These are phyloP conservation scores for Herpetomonas samuelpessoai DNA, from an alignment of 208 protist genomes.

Conservation along the genomic window DNA sequence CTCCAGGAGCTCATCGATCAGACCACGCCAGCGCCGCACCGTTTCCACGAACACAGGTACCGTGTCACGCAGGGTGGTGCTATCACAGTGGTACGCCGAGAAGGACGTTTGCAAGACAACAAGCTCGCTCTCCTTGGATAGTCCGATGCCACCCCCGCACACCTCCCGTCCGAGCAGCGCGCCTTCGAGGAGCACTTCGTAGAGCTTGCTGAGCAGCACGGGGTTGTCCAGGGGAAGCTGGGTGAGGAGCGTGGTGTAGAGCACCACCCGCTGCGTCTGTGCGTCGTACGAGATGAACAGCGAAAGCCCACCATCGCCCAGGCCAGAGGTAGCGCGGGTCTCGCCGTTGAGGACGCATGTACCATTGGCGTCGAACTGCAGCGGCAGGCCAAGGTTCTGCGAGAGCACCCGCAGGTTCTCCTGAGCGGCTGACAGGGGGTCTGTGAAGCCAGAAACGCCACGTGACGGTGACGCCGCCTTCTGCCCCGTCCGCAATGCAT, in stretches of 20 bases:
- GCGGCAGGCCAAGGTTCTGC: constrained; percentile 35
- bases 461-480: too few species aligned
- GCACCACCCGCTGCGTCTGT: constrained; percentile 70
- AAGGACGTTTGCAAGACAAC: constrained; percentile 69
- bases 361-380: constrained; percentile 75
- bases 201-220: constrained; percentile 55
- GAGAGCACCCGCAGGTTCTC: constrained; percentile 45
- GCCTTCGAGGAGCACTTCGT: constrained; percentile 76
- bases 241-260: constrained; percentile 75
- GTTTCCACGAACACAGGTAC: constrained; percentile 74
- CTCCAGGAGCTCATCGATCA: constrained; percentile 59
- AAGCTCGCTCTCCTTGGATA: constrained; percentile 57
- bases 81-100: constrained; percentile 33
- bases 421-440: constrained; percentile 47
- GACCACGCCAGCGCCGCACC: constrained; percentile 54
- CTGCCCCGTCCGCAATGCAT: too few species aligned
- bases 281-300: constrained; percentile 74
- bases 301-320: constrained; percentile 29
- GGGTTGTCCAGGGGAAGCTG: constrained; percentile 33
- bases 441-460: constrained; percentile 4
- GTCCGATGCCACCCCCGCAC: constrained; percentile 68
- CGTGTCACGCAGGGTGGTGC: constrained; percentile 39
- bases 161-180: constrained; percentile 77
- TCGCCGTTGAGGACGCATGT: constrained; percentile 71
- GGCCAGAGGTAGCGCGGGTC: not conserved